Base-by-base conservation (phyloP, 805 yeast species). In the Candida namnaoensis region DNA sequence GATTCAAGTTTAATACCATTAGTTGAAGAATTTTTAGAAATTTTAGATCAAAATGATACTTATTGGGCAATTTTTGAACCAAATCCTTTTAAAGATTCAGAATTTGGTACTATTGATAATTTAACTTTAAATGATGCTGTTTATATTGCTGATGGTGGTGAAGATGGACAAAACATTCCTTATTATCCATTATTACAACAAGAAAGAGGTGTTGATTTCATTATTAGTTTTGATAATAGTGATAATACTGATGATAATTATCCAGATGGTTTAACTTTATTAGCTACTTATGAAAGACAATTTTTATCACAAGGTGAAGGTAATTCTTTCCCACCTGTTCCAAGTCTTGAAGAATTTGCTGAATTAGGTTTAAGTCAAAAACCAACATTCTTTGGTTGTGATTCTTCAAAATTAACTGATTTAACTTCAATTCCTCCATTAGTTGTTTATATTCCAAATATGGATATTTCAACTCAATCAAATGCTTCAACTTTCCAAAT, bases 311-410 rank as follows among this genome's bases (percentile, higher is more conserved):
- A 72, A 49, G 81, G 80, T 27, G 67, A 72, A 47, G 75, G 76
- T 39, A 74, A 83, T 26, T 66, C 81, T 3, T 84, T 83, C 71
- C 95, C 95, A 9, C 75, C 82, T 50, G 90, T 87, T 41, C 95
- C 95, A 19, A 19, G 19, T 19, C 19, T 19, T 11, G 90, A 78
- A 56, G 64, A 58, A 26, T 61, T 69, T 36, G 72, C 88, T 0
- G 82, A 86, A 58, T 54, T 75, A 25, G 70, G 71, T 44, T 51
- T 65, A 48, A 82, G 82, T 44, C 66, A 86, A 47, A 72, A 64
- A 45, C 95, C 95, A 39, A 70, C 82, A 1, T 87, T 88, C 64
- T 88, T 88, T 57, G 96, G 96, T 32, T 87, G 96, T 61, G 73
- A 83, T 54, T 71, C 85, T 5, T 49, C 61, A 1, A 82, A 84